Conservation (phyloP, 2,329 filamentous ascomycete species). For the Xylaria digitata region DNA sequence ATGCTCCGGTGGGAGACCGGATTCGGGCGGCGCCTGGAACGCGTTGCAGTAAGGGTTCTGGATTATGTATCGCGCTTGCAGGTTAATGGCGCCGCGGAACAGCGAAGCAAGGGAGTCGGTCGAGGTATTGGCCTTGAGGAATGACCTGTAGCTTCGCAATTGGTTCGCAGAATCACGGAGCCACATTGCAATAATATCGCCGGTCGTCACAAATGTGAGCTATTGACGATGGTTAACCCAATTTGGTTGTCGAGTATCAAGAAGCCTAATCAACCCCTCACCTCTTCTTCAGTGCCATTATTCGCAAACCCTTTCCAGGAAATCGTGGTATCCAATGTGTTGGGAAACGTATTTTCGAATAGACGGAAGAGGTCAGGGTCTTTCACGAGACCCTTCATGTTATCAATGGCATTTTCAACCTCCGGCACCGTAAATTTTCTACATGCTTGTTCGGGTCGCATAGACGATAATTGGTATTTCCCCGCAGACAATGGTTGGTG, state of each 20-base stretch:
- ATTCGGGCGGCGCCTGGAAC: constrained; percentile 87
- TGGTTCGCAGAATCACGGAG: constrained; percentile 87
- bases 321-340: constrained; percentile 79
- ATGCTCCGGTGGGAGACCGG: constrained; percentile 67
- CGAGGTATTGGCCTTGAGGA: constrained; percentile 66
- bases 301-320: constrained; percentile 72
- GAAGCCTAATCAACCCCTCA: constrained; percentile 62
- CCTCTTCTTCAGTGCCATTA: constrained; percentile 70
- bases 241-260: constrained; percentile 47
- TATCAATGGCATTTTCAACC: constrained; percentile 79
- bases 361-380: constrained; percentile 81
- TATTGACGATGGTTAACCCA: constrained; percentile 58
- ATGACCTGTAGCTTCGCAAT: constrained; percentile 76
- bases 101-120: constrained; percentile 72
- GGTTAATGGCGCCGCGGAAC: constrained; percentile 80
- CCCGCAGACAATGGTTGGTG: constrained; percentile 83
- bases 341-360: constrained; percentile 79
- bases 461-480: constrained; percentile 79
- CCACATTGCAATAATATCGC: constrained; percentile 95
- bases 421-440: constrained; percentile 82
- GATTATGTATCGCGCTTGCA: constrained; percentile 77
- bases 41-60: constrained; percentile 89
- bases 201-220: constrained; percentile 84
- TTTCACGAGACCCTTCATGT: constrained; percentile 74
- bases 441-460: constrained; percentile 80